These are phyloP conservation scores for Ustilago xerochloae DNA, from an alignment of 1,284 basidiomycete genomes.

Conservation along the genomic window DNA sequence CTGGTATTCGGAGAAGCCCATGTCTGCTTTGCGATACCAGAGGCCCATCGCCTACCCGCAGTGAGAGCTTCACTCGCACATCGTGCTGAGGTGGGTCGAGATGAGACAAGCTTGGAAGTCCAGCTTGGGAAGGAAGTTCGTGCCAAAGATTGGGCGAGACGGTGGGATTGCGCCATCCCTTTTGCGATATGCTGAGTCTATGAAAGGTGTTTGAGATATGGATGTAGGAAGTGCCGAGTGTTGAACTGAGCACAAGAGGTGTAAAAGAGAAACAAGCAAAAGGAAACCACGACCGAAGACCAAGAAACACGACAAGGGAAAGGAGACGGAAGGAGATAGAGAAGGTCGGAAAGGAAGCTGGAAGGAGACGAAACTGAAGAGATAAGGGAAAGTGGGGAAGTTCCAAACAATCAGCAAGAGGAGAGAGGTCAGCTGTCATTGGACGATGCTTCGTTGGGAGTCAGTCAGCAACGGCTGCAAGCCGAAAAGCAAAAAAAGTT, in stretches of 20 bases:
- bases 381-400: conserved; percentile 1
- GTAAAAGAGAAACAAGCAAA: not conserved
- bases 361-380: not conserved
- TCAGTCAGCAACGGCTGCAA: conserved; percentile 1
- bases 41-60: conserved; percentile 11
- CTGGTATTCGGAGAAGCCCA: not conserved
- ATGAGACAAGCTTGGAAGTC: conserved; percentile 16
- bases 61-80: not conserved
- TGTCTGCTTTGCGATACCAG: not conserved
- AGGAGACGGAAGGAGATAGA: not conserved
- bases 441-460: not conserved
- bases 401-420: not conserved
- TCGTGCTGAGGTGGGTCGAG: not conserved
- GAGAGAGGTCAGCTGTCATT: not conserved
- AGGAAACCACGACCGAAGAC: conserved; percentile 2
- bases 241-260: not conserved
- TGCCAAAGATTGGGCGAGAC: conserved; percentile 19
- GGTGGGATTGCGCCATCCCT: conserved; percentile 25
- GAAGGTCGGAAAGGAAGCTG: not conserved
- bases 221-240: not conserved
- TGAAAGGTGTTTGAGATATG: not conserved
- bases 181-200: not conserved
- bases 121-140: conserved; percentile 11
- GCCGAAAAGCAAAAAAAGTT: not conserved
- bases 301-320: conserved; percentile 3